These are phyloP conservation scores for Colletotrichum neosansevieriae DNA, from an alignment of 2,329 filamentous ascomycete species.

Conservation along the genomic window DNA sequence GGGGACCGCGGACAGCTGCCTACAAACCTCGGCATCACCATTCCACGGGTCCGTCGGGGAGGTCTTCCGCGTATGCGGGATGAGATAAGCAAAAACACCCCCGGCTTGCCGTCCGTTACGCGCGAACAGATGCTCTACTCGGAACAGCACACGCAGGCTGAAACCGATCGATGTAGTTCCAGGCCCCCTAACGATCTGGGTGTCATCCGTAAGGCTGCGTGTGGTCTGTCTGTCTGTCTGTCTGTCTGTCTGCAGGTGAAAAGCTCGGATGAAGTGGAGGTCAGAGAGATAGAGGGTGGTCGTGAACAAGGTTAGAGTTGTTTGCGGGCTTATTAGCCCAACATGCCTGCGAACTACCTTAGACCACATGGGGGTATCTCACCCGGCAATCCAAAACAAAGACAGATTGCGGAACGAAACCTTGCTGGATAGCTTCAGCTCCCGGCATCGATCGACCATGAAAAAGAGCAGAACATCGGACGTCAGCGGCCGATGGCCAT, in stretches of 20 bases:
- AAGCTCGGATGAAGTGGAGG: slow-evolving; percentile 1
- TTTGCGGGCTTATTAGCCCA: not conserved
- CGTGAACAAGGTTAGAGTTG: not conserved
- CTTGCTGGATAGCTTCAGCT: not conserved
- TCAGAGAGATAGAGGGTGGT: not conserved
- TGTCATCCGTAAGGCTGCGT: not conserved
- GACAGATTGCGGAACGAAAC: not conserved
- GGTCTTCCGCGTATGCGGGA: slow-evolving; percentile 14
- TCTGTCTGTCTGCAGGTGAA: not conserved
- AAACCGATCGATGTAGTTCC: not conserved
- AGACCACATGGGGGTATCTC: no score
- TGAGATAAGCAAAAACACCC: slow-evolving; percentile 2
- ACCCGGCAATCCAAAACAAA: slow-evolving; percentile 11
- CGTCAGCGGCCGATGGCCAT: not conserved
- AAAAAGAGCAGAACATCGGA: not conserved
- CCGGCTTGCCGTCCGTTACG: not conserved
- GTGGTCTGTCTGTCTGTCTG: not conserved
- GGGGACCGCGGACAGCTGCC: not conserved
- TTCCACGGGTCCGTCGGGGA: not conserved
- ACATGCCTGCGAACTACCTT: not conserved
- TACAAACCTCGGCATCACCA: slow-evolving; percentile 5
- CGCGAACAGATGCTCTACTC: slow-evolving; percentile 1
- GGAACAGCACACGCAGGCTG: not conserved
- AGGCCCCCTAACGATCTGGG: not conserved
- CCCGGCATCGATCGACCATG: slow-evolving; percentile 2